Conservation (phyloP, 108 stramenopile genomes). For the Fragilariopsis cylindrus region DNA sequence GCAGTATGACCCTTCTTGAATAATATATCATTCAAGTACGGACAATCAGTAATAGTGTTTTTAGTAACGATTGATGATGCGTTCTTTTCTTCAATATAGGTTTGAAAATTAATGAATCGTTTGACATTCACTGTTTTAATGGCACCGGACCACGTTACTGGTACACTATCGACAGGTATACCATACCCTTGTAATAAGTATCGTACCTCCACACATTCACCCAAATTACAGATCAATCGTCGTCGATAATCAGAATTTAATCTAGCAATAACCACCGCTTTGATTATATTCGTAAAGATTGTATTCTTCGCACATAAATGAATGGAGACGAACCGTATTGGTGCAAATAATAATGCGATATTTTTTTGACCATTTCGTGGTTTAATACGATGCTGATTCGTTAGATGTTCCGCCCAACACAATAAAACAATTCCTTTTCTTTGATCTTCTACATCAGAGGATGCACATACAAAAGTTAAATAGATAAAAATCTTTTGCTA, state of each 20-base stretch:
- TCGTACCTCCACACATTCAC: slow-evolving; percentile 20
- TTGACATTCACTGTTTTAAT: slow-evolving; percentile 22
- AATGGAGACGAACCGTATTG: not conserved
- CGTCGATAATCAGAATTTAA: not conserved
- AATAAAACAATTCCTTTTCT: not conserved
- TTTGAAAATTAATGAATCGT: not conserved
- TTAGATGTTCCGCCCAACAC: not conserved
- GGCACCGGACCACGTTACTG: slow-evolving; percentile 20
- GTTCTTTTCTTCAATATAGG: not conserved
- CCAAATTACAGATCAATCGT: not conserved
- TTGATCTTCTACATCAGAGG: not conserved
- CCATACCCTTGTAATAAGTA: slow-evolving; percentile 26
- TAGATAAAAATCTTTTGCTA: not conserved
- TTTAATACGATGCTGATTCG: not conserved
- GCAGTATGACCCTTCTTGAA: not conserved
- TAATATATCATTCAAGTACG: not conserved
- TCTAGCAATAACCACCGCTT: not conserved
- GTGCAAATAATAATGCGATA: not conserved
- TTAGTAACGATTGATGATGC: not conserved
- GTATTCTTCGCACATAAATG: not conserved
- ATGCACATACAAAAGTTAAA: not conserved
- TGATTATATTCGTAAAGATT: not conserved
- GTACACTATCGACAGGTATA: slow-evolving; percentile 26
- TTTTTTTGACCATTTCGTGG: not conserved
- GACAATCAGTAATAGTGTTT: not conserved